Evolutionary conservation across 1,284 basidiomycete species (phyloP), one percentile per base, ranked within the genome.

Genomic region (Cutaneotrichosporon dermatis): DNA sequence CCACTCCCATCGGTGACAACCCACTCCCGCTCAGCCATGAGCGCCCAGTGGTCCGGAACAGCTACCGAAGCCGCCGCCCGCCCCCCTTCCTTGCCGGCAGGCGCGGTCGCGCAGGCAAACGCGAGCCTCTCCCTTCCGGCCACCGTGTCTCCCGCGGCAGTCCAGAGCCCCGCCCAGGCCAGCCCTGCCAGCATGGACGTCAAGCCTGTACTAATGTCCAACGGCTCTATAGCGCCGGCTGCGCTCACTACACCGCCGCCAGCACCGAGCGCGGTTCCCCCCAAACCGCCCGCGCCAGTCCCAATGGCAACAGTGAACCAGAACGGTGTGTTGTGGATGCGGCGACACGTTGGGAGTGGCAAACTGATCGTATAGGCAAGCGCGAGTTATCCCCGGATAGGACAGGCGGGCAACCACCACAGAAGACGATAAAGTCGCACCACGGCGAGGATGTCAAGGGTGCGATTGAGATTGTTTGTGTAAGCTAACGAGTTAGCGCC

Each of bases 321-420:
- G 55, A 64, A 64, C 45, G 62, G 62, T 64, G n/a, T 9, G 62
- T 55, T 6, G 7, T 15, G 10, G 4, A 11, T 25, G 4, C 0
- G 6, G 10, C 4, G 11, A 2, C n/a, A 10, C 6, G 8, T 13
- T 11, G 10, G 37, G 36, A 13, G 48, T 37, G 42, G 39, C 12
- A 34, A 12, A 10, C 55, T 60, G 52, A 54, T 25, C 51, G 11
- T 36, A n/a, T 42, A 64, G 62, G 59, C 34, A 64, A 64, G 55
- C 41, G 62, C 1, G 62, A 64, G 36, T 45, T 64, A 13, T 64
- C 62, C 43, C 59, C 62, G 1, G 58, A 63, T 13, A 40, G 61
- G 2, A 6, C 52, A 10, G 53, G 51, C 3, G 45, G 53, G 25
- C 44, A 37, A 40, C 62, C 62, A 6, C 62, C 62, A 9, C 34